Evolutionary conservation across 1,284 basidiomycete genomes (phyloP).

Genomic region (Cutaneotrichosporon arboriforme): DNA sequence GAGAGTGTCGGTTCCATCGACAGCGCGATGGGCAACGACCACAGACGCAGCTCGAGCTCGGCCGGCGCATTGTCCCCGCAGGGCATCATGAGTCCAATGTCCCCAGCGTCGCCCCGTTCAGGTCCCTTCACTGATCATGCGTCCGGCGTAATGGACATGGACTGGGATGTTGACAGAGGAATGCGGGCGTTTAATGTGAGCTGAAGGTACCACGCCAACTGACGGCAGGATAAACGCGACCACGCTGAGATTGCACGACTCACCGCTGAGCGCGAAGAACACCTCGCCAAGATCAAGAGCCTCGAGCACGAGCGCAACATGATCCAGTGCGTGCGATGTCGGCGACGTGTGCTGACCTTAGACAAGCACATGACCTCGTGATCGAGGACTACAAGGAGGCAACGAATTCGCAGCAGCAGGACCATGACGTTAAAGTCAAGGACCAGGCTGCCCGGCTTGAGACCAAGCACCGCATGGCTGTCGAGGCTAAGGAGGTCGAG

Average conservation of each 20-base stretch:
- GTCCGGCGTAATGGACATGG: too few relatives aligned
- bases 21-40: too few relatives aligned
- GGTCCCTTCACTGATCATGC: too few relatives aligned
- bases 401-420: not conserved
- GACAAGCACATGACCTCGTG: conserved; percentile 1
- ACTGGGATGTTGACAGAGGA: too few relatives aligned
- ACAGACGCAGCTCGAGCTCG: too few relatives aligned
- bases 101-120: too few relatives aligned
- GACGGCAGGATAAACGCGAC: conserved; percentile 12
- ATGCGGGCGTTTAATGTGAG: too few relatives aligned
- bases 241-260: conserved; percentile 2
- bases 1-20: not conserved
- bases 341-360: not conserved
- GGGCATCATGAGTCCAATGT: too few relatives aligned
- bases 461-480: not conserved
- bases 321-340: not conserved
- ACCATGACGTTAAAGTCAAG: not conserved
- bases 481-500: conserved; percentile 2
- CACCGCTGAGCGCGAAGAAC: too few relatives aligned
- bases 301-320: conserved; percentile 1
- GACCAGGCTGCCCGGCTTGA: not conserved
- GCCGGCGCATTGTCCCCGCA: too few relatives aligned
- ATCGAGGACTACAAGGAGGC: not conserved
- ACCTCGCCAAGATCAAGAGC: not conserved
- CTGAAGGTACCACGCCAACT: not conserved